phyloP scores from a whole-genome alignment of 2,329 filamentous ascomycete species.

The Neurospora sp. region DNA sequence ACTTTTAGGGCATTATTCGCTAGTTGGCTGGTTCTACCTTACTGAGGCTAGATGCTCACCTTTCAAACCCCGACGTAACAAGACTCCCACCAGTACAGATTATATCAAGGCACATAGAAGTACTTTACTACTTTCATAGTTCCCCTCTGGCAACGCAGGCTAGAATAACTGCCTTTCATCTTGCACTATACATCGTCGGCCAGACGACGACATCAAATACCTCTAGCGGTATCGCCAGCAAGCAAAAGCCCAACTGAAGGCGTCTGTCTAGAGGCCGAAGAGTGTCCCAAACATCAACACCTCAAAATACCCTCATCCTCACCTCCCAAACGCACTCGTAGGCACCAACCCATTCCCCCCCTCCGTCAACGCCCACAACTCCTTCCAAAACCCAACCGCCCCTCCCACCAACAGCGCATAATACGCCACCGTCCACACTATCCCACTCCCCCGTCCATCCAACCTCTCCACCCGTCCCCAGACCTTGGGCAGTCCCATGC shows the following conservation, averaged over 20 bases:
- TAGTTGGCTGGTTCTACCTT: not conserved
- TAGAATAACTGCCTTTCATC: not conserved
- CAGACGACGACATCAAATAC: not conserved
- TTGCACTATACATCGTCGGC: not conserved
- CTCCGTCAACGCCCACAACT: conserved; percentile 48
- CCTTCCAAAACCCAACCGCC: conserved; percentile 58
- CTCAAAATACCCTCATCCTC: not conserved
- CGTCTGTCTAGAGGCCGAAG: not conserved
- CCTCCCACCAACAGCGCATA: conserved; percentile 68
- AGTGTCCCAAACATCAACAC: not conserved
- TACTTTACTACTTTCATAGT: not conserved
- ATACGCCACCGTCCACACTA: conserved; percentile 63
- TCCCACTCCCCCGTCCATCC: conserved; percentile 9
- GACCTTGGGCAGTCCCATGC: conserved; percentile 76
- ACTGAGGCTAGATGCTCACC: not conserved
- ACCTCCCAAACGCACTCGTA: conserved; percentile 8
- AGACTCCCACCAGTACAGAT: not conserved
- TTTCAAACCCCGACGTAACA: not conserved
- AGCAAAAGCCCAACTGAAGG: not conserved
- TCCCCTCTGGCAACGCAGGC: not conserved
- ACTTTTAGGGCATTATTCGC: not conserved
- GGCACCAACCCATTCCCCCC: conserved; percentile 15
- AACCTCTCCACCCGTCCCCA: conserved; percentile 63
- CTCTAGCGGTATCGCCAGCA: not conserved
- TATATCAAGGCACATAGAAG: not conserved